Conservation (phyloP, 2,329 filamentous ascomycete genomes). For the Colletotrichum tamarilloi region DNA sequence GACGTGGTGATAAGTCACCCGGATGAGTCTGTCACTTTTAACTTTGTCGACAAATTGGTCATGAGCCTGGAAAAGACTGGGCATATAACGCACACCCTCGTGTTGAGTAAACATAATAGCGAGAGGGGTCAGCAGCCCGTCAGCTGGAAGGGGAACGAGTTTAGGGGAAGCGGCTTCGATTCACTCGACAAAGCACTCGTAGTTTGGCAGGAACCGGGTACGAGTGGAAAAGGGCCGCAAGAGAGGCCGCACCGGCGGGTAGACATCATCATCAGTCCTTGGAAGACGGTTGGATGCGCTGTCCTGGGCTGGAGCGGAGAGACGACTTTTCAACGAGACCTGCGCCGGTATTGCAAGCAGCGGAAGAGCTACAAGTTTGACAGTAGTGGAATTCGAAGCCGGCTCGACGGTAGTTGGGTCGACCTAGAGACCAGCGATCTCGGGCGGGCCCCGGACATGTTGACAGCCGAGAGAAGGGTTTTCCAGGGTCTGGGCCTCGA, state of each 20-base stretch:
- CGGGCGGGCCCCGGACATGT: constrained; percentile 68
- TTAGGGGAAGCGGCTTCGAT: constrained; percentile 76
- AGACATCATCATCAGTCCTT: constrained; percentile 91
- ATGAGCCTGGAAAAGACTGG: constrained; percentile 73
- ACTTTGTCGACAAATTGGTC: constrained; percentile 80
- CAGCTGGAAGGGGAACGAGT: constrained; percentile 60
- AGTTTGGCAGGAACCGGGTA: constrained; percentile 82
- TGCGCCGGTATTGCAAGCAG: constrained; percentile 82
- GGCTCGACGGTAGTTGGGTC: constrained; percentile 74
- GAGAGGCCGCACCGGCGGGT: constrained; percentile 78
- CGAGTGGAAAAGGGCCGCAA: constrained; percentile 9
- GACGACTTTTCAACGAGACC: constrained; percentile 89
- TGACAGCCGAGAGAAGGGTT: constrained; percentile 82
- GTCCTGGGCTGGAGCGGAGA: constrained; percentile 89
- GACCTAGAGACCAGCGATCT: constrained; percentile 70
- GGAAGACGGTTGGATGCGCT: constrained; percentile 89
- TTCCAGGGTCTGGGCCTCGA: constrained; percentile 81
- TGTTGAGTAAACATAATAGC: constrained; percentile 75
- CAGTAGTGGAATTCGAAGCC: constrained; percentile 83
- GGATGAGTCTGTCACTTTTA: constrained; percentile 73
- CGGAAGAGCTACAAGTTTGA: constrained; percentile 86
- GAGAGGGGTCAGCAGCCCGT: constrained; percentile 75
- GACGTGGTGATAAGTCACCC: constrained; percentile 87
- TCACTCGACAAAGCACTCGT: constrained; percentile 91
- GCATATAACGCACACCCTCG: constrained; percentile 86